These are phyloP conservation scores for Ceratonia siliqua DNA, from an alignment of 306 rosid genomes.

Conservation along the genomic window DNA sequence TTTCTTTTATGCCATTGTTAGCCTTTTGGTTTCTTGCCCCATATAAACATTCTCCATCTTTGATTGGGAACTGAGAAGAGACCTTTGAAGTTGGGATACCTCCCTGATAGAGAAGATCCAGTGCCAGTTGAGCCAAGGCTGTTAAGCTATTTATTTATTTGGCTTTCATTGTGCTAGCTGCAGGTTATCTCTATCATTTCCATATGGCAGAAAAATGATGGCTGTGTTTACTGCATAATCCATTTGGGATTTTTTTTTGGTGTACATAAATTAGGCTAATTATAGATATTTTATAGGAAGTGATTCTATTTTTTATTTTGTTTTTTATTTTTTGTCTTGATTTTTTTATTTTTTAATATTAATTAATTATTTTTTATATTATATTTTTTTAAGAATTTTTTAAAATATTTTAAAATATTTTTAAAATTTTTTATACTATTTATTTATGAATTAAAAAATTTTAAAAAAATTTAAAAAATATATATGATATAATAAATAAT, in stretches of 20 bases:
- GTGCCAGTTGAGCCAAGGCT: neutral
- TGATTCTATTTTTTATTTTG: too few relatives aligned
- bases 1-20: neutral
- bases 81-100: slow-evolving; percentile 1
- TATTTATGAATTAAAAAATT: too few relatives aligned
- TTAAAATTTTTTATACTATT: too few relatives aligned
- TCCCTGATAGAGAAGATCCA: neutral
- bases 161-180: neutral
- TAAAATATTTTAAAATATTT: too few relatives aligned
- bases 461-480: too few relatives aligned
- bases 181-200: neutral
- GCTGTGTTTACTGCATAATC: neutral
- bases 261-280: neutral
- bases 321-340: too few relatives aligned
- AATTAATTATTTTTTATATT: too few relatives aligned
- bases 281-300: too few relatives aligned
- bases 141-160: neutral
- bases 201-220: neutral
- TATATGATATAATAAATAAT: too few relatives aligned
- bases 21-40: neutral
- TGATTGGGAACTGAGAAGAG: slow-evolving; percentile 4
- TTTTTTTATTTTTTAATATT: too few relatives aligned
- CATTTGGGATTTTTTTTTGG: neutral
- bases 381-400: too few relatives aligned
- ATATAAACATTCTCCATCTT: neutral